A percentile compares a stretch with the other conserved stretches of the same genome.
Evolutionary conservation across 345 rosid species (phyloP).

Genomic region (Nephelium lappaceum): DNA sequence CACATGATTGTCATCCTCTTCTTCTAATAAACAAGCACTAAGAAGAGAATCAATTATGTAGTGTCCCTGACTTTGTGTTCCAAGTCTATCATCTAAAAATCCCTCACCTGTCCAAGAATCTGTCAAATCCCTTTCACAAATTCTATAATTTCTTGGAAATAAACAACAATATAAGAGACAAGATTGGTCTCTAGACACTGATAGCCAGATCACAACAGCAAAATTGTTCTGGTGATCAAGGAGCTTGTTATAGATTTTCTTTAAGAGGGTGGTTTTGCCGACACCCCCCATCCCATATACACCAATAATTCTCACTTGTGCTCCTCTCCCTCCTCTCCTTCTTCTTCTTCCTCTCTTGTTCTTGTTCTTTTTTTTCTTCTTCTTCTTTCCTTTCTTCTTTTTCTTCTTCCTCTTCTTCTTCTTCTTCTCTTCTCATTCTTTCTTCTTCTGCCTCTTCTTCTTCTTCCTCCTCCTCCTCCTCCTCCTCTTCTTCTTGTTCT

Average conservation of each 20-base stretch:
- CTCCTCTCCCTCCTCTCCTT: background rate
- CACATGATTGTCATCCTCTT: no score
- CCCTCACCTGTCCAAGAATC: conserved; percentile 22
- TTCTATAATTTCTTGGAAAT: conserved; percentile 4
- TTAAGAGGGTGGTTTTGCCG: conserved; percentile 21
- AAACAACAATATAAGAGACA: conserved; percentile 26
- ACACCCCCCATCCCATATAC: background rate
- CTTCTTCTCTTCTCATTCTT: no score
- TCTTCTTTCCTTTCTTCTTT: no score
- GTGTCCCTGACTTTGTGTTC: no score
- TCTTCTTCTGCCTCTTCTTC: no score
- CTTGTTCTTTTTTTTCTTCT: no score
- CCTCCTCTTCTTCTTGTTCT: background rate
- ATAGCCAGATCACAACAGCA: conserved; percentile 21
- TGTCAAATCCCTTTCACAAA: conserved; percentile 11
- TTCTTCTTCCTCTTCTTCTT: no score
- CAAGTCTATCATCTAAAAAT: no score
- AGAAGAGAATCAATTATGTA: no score
- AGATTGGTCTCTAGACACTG: conserved; percentile 15
- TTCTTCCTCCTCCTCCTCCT: no score
- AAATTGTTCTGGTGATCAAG: background rate
- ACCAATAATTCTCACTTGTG: background rate
- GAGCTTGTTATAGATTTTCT: conserved; percentile 10
- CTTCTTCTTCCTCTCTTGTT: no score
- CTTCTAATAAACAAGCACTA: no score